Base-by-base conservation (phyloP, 2,329 filamentous ascomycete genomes). In the Amesomyces nigricolor region DNA sequence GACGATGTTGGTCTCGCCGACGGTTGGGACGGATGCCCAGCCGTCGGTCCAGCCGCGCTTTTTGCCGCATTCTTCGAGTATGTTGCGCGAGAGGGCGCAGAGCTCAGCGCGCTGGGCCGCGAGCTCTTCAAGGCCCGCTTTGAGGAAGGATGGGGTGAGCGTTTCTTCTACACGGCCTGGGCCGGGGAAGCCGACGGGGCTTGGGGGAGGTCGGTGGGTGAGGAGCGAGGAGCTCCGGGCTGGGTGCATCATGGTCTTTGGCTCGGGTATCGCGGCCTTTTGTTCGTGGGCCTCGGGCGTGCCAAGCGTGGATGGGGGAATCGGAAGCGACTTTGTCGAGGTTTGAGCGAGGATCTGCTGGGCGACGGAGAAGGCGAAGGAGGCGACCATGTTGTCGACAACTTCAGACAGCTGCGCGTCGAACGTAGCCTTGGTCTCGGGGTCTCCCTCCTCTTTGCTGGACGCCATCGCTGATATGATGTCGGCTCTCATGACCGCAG, bases 91-190 rank as follows among this genome's bases (percentile, higher is more conserved):
- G 40, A 96, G 73, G 54, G 89, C 75, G 58, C 90, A 87, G 2
- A 97, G 77, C 65, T 96, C 90, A 5, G 89, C 92, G 64, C 92
- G 81, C 58, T 85, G 83, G 44, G 89, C 88, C 37, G 91, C 89
- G 22, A 97, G 75, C 53, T 95, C 88, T 66, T 95, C 88, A 0
- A 91, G 74, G 0, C 92, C 91, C 6, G 73, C 58, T 84, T 85
- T 26, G 22, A 26, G 22, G 6, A 26, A 14, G 80, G 70, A 53
- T 83, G 81, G 0, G 77, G 75, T 75, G 71, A 4, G 73, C 71
- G 16, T 73, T 59, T 82, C 72, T 2, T 47, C 70, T 70, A 55
- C 14, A 6, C 73, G 69, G 2, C 72, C 73, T 0, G 76, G 72
- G 0, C 77, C 74, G 0, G 82, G 76, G 54, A 84, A 85, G 2